Percentiles rank a stretch among this genome's conserved stretches.
These are phyloP conservation scores for Spergularia marina DNA, from an alignment of 148 eudicot genomes.

Conservation along the genomic window DNA sequence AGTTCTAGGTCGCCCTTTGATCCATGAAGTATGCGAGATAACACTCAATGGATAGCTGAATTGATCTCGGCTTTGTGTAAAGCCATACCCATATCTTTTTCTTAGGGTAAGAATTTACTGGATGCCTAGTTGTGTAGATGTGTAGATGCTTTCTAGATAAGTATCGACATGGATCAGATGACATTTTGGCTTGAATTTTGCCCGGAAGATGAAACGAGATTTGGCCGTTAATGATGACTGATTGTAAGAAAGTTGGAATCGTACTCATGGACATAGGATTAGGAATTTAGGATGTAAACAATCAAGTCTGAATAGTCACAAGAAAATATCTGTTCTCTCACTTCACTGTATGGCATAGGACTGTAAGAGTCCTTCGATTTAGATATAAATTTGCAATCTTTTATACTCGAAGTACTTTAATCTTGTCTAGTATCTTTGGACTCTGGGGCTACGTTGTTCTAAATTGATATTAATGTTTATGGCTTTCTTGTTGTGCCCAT, in stretches of 20 bases:
- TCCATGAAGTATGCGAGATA: background rate
- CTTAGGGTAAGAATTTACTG: background rate
- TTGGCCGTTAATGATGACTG: too few relatives aligned
- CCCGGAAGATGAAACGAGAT: background rate
- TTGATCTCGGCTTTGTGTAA: background rate
- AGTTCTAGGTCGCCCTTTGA: background rate
- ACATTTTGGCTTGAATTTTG: background rate
- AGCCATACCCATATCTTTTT: background rate
- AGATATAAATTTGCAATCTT: too few relatives aligned
- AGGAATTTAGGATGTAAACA: background rate
- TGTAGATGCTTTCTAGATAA: background rate
- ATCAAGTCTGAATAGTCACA: background rate
- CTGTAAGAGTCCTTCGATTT: too few relatives aligned
- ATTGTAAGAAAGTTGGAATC: background rate
- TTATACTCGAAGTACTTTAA: too few relatives aligned
- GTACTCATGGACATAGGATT: background rate
- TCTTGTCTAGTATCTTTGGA: background rate
- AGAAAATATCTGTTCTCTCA: too few relatives aligned
- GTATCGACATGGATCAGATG: background rate
- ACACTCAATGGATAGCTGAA: background rate
- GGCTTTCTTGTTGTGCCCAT: background rate
- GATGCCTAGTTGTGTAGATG: background rate
- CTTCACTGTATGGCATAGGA: too few relatives aligned
- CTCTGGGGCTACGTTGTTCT: background rate
- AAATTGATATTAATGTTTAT: background rate